Evolutionary conservation across 2,329 filamentous ascomycete genomes (phyloP), one percentile per base, ranked within the genome.

Genomic region (Periconia sp.): DNA sequence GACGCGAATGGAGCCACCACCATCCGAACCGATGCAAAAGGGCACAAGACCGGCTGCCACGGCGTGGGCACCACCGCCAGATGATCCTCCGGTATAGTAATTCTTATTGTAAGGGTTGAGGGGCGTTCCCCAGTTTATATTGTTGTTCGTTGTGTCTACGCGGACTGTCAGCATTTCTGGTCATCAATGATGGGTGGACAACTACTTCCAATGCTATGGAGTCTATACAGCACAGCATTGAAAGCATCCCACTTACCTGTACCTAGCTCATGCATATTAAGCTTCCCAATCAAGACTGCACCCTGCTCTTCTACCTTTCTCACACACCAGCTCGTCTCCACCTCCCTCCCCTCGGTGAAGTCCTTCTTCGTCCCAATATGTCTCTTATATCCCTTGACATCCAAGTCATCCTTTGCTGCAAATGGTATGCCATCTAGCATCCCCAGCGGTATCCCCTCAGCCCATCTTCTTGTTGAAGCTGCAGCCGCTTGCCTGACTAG

Each of bases 141-240:
- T 95, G 66, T 90, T 90, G 52, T 91, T 91, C n/a, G 81, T 91
- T 0, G 87, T 89, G 59, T 94, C 87, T 73, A n/a, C n/a, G 47
- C 12, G 5, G 3, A 11, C 4, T 19, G 32, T 48, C 11, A 48
- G 36, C 33, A 11, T 32, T 9, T n/a, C n/a, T 23, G 16, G 21
- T 15, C 25, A n/a, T 9, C 9, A n/a, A n/a, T n/a, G n/a, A n/a
- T n/a, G n/a, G n/a, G n/a, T n/a, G n/a, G n/a, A n/a, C n/a, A n/a
- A n/a, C n/a, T n/a, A n/a, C n/a, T n/a, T n/a, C n/a, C n/a, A n/a
- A n/a, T n/a, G n/a, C n/a, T n/a, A n/a, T n/a, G n/a, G n/a, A n/a
- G n/a, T n/a, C n/a, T n/a, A n/a, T n/a, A n/a, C n/a, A n/a, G 13
- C n/a, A 16, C 19, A 11, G 13, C n/a, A 22, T 26, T 6, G n/a